Evolutionary conservation across 1,139 yeast species (phyloP).

Genomic region (Kluyveromyces sp.): DNA sequence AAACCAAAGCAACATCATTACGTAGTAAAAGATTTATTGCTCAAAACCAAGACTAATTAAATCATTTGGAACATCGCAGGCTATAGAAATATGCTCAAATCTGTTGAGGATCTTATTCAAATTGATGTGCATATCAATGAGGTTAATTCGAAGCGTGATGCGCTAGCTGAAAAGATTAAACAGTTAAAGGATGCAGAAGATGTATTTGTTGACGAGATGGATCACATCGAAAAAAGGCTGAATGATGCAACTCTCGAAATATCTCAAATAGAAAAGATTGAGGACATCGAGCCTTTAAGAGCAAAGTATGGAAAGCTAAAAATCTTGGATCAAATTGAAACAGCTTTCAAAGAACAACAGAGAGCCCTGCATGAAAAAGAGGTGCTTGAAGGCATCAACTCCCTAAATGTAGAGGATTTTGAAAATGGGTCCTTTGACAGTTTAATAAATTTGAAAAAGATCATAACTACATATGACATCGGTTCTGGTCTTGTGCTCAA

Average conservation of each 20-base stretch:
- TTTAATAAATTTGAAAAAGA: slow-evolving; percentile 4
- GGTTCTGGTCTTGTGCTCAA: neutral
- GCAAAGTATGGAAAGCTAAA: slow-evolving; percentile 27
- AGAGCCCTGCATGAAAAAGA: slow-evolving; percentile 10
- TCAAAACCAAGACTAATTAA: neutral
- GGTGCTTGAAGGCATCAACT: neutral
- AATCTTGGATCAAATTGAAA: slow-evolving; percentile 20
- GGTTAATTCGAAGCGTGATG: slow-evolving; percentile 19
- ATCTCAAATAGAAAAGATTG: slow-evolving; percentile 7
- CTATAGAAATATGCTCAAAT: slow-evolving; percentile 10
- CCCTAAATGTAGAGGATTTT: slow-evolving; percentile 18
- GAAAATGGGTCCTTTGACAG: slow-evolving; percentile 11
- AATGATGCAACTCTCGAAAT: slow-evolving; percentile 14
- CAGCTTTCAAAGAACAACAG: slow-evolving; percentile 10
- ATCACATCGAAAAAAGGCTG: slow-evolving; percentile 8
- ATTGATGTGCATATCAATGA: slow-evolving; percentile 18
- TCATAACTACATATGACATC: neutral
- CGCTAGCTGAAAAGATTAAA: slow-evolving; percentile 22
- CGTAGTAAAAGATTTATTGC: too few species aligned
- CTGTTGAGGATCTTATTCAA: slow-evolving; percentile 18
- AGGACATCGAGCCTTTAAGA: slow-evolving; percentile 19
- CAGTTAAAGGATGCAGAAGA: slow-evolving; percentile 15
- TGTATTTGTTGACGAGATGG: slow-evolving; percentile 7
- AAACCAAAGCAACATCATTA: neutral
- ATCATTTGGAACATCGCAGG: neutral